Percentiles rank a stretch among this genome's conserved stretches.
Conservation (phyloP, 2,329 filamentous ascomycete species). For the Diaporthe citri region DNA sequence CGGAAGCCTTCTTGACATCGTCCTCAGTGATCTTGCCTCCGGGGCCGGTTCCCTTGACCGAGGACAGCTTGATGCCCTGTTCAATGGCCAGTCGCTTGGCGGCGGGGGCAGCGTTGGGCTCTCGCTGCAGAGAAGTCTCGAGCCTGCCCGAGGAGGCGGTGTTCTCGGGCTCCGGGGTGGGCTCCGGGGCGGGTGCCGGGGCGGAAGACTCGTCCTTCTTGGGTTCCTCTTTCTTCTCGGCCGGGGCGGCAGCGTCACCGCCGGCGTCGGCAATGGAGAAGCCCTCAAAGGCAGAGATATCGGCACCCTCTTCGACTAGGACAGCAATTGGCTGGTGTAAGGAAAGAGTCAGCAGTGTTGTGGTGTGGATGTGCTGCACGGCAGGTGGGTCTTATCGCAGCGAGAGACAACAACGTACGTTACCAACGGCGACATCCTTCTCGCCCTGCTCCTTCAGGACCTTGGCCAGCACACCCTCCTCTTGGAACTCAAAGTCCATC, state of each 20-base stretch:
- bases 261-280: conserved; percentile 93
- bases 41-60: conserved; percentile 88
- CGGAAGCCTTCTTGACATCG: conserved; percentile 88
- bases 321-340: conserved; percentile 87
- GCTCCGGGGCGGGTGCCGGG: conserved; percentile 65
- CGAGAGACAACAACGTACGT: conserved; percentile 72
- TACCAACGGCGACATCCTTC: conserved; percentile 95
- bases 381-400: conserved; percentile 4
- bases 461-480: conserved; percentile 96
- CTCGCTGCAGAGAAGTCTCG: conserved; percentile 86
- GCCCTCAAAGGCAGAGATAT: conserved; percentile 87
- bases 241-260: conserved; percentile 76
- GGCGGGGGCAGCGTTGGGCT: conserved; percentile 78
- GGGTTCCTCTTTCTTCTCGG: conserved; percentile 74
- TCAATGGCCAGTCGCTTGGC: conserved; percentile 88
- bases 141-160: conserved; percentile 81
- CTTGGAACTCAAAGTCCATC: conserved; percentile 99
- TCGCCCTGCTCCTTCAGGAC: conserved; percentile 91
- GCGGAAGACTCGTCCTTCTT: conserved; percentile 71
- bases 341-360: conserved; percentile 31
- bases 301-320: conserved; percentile 90
- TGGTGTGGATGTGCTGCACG: neutral
- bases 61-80: conserved; percentile 81
- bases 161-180: conserved; percentile 72
- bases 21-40: conserved; percentile 90